These are phyloP conservation scores for Phytopythium chamaehyphon DNA, from an alignment of 352 stramenopile genomes.

Conservation along the genomic window DNA sequence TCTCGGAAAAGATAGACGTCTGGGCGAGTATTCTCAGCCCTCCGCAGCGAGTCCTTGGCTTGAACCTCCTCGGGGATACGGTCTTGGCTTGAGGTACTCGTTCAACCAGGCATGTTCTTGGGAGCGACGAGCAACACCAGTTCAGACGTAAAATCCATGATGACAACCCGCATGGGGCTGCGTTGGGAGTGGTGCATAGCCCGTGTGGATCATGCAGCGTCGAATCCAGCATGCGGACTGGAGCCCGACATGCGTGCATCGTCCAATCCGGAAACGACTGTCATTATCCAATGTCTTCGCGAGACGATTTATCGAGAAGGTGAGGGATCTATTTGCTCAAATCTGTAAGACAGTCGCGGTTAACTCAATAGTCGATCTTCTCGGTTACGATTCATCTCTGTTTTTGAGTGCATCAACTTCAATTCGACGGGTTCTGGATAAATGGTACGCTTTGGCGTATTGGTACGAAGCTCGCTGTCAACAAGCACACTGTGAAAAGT, in stretches of 20 bases:
- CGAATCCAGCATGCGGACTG: constrained; percentile 9
- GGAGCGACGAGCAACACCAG: background rate
- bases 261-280: constrained; percentile 4
- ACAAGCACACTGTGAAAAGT: background rate
- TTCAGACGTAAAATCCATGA: constrained; percentile 4
- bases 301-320: too few species aligned
- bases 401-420: background rate
- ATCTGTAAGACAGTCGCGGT: too few species aligned
- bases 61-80: too few species aligned
- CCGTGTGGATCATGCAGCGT: constrained; percentile 6
- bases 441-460: background rate
- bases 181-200: constrained; percentile 9
- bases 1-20: too few species aligned
- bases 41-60: too few species aligned
- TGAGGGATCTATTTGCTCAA: too few species aligned
- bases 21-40: too few species aligned
- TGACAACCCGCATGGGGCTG: constrained; percentile 3
- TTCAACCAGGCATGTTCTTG: too few species aligned
- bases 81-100: too few species aligned
- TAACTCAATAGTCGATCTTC: background rate
- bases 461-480: background rate
- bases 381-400: background rate
- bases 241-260: constrained; percentile 3
- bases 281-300: background rate
- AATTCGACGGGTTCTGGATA: constrained; percentile 1